Evolutionary conservation across 805 yeast species (phyloP).

Genomic region (Yarrowia osloensis): DNA sequence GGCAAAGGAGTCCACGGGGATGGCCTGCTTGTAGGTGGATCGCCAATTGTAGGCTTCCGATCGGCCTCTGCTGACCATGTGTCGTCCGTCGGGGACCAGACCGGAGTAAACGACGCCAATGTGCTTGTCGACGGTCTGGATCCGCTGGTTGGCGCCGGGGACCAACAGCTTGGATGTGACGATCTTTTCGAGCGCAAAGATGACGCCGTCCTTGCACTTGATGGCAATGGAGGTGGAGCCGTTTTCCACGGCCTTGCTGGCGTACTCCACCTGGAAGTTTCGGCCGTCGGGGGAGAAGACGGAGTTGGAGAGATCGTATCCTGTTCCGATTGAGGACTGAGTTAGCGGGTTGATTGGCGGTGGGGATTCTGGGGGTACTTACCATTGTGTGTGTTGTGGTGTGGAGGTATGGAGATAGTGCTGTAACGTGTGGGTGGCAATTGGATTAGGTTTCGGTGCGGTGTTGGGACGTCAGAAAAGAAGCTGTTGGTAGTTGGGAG

Average conservation of each 20-base stretch:
- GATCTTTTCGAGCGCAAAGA: constrained; percentile 96
- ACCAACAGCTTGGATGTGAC: constrained; percentile 83
- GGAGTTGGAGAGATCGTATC: constrained; percentile 96
- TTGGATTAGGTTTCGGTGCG: constrained; percentile 11
- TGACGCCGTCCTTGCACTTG: constrained; percentile 88
- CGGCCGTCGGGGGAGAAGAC: constrained; percentile 78
- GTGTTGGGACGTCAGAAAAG: not conserved
- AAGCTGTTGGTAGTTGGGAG: not conserved
- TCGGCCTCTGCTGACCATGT: constrained; percentile 86
- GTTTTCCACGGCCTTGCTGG: constrained; percentile 95
- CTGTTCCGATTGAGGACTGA: constrained; percentile 95
- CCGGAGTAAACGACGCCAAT: constrained; percentile 94
- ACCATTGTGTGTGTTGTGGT: constrained; percentile 19
- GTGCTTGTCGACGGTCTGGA: constrained; percentile 91
- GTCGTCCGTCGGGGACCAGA: constrained; percentile 93
- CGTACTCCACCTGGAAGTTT: constrained; percentile 93
- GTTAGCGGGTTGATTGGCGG: not conserved
- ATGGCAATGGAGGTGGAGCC: constrained; percentile 96
- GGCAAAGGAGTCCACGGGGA: constrained; percentile 78
- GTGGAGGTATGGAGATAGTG: not conserved
- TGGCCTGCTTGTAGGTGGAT: constrained; percentile 70
- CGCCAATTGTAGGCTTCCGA: constrained; percentile 85
- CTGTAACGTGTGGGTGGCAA: constrained; percentile 11
- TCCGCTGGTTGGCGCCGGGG: constrained; percentile 84
- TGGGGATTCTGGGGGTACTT: not conserved